phyloP scores from a whole-genome alignment of 345 rosid species.

The Gynandropsis gynandra region DNA sequence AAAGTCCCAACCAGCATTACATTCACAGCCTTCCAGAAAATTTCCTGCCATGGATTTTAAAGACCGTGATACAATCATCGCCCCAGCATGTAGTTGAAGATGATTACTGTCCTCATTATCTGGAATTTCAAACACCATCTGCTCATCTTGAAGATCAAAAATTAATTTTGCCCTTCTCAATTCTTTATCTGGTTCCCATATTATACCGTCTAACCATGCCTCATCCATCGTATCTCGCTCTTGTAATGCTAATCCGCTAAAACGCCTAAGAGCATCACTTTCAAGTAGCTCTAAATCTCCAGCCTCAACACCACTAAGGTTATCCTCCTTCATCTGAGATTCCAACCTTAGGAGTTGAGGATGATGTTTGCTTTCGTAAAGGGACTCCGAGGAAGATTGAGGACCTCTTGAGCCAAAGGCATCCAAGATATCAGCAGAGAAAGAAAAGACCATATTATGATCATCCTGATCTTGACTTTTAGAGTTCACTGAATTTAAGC shows the following conservation, averaged over 20 bases:
- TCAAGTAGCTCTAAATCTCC: slow-evolving; percentile 33
- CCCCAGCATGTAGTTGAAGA: slow-evolving; percentile 83
- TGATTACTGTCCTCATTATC: slow-evolving; percentile 57
- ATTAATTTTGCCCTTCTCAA: slow-evolving; percentile 62
- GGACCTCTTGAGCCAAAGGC: slow-evolving; percentile 41
- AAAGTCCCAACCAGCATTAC: slow-evolving; percentile 67
- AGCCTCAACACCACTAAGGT: slow-evolving; percentile 19
- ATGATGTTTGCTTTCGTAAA: slow-evolving; percentile 41
- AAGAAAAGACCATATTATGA: slow-evolving; percentile 23
- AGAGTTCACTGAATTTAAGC: slow-evolving; percentile 27
- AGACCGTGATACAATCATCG: slow-evolving; percentile 69
- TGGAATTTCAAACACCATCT: slow-evolving; percentile 83
- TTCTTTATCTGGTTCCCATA: slow-evolving; percentile 61
- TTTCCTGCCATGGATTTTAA: slow-evolving; percentile 35
- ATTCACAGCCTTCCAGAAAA: slow-evolving; percentile 43
- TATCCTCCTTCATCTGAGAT: slow-evolving; percentile 32
- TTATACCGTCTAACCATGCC: slow-evolving; percentile 72
- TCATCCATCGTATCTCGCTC: slow-evolving; percentile 60
- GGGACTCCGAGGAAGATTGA: slow-evolving; percentile 20
- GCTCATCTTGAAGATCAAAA: slow-evolving; percentile 89
- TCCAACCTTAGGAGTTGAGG: slow-evolving; percentile 90
- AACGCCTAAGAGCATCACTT: slow-evolving; percentile 39
- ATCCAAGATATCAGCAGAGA: slow-evolving; percentile 42
- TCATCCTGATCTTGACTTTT: slow-evolving; percentile 30
- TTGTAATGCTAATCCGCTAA: slow-evolving; percentile 43